Percentiles rank a stretch among this genome's conserved stretches.
Evolutionary conservation across 164 flowering plant genomes (phyloP).

Genomic region (Vitis riparia): DNA sequence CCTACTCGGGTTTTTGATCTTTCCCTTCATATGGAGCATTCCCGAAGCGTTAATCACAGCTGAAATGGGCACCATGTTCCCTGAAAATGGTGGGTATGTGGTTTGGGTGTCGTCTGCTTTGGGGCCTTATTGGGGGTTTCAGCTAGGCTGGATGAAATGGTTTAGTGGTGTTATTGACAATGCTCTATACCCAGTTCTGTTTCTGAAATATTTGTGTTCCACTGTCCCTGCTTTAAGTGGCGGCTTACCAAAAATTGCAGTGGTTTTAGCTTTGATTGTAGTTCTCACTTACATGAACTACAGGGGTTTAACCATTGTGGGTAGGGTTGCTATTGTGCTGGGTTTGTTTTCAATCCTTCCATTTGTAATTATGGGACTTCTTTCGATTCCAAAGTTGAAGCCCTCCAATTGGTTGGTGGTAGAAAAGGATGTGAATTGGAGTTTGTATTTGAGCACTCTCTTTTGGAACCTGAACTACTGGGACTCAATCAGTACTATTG

Average conservation of each 20-base stretch:
- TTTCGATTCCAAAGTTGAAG: slow-evolving; percentile 46
- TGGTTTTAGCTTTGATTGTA: slow-evolving; percentile 31
- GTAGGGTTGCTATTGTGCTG: slow-evolving; percentile 42
- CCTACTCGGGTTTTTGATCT: slow-evolving; percentile 50
- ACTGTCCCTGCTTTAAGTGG: slow-evolving; percentile 35
- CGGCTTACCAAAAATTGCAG: slow-evolving; percentile 36
- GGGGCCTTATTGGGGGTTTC: slow-evolving; percentile 64
- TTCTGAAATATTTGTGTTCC: slow-evolving; percentile 53
- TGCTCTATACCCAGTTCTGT: slow-evolving; percentile 57
- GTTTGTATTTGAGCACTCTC: slow-evolving; percentile 48
- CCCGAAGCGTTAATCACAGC: slow-evolving; percentile 65
- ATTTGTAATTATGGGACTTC: slow-evolving; percentile 49
- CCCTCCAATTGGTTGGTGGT: slow-evolving; percentile 52
- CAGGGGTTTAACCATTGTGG: slow-evolving; percentile 56
- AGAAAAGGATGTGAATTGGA: slow-evolving; percentile 45
- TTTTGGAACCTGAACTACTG: slow-evolving; percentile 69
- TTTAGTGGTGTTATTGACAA: slow-evolving; percentile 67
- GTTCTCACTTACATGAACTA: slow-evolving; percentile 55
- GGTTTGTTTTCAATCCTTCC: slow-evolving; percentile 53
- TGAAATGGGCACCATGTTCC: slow-evolving; percentile 69
- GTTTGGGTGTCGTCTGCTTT: slow-evolving; percentile 64
- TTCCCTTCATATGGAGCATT: slow-evolving; percentile 63
- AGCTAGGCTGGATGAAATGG: slow-evolving; percentile 74
- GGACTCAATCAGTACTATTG: slow-evolving; percentile 61
- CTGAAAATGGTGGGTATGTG: slow-evolving; percentile 65